phyloP scores from a whole-genome alignment of 208 protist species.

The Naegleria fowleri region DNA sequence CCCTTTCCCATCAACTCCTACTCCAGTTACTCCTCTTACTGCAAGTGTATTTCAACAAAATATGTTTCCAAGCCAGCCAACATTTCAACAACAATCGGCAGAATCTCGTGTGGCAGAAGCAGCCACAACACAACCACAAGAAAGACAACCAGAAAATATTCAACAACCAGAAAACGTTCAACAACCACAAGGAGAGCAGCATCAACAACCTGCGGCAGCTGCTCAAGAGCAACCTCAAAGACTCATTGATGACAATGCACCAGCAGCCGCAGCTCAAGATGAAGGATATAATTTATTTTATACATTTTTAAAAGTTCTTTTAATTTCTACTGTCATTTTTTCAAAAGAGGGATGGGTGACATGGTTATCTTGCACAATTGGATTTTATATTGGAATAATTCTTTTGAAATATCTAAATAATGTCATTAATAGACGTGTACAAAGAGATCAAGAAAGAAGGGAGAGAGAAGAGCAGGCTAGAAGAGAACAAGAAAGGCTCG shows the following conservation, averaged over 20 bases:
- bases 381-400: not conserved
- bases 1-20: not conserved
- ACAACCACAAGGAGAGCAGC: not conserved
- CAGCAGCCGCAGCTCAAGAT: not conserved
- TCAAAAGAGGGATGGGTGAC: not conserved
- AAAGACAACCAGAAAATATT: not conserved
- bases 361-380: not conserved
- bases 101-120: not conserved
- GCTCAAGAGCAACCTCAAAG: not conserved
- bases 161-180: not conserved
- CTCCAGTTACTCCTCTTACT: not conserved
- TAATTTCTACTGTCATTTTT: not conserved
- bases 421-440: not conserved
- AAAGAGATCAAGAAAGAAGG: not conserved
- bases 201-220: not conserved
- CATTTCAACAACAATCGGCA: not conserved
- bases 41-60: not conserved
- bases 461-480: not conserved
- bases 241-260: not conserved
- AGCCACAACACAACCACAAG: not conserved
- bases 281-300: not conserved
- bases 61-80: not conserved
- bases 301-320: not conserved
- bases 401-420: not conserved
- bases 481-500: not conserved